Conservation (phyloP, 2,329 filamentous ascomycete genomes). For the Colletotrichum coccodes region DNA sequence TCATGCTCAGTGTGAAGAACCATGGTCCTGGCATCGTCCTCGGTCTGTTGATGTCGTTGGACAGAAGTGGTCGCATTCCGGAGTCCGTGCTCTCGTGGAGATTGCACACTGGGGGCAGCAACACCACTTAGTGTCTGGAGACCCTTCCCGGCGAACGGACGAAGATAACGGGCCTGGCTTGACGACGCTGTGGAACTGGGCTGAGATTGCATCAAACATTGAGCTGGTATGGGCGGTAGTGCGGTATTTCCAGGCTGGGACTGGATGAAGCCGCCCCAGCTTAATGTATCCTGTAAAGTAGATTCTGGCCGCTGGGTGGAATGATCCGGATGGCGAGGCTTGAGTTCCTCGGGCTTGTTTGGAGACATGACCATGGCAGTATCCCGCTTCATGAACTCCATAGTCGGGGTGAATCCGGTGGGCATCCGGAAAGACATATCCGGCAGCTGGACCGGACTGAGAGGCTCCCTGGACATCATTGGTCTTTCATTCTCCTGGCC, state of each 20-base stretch:
- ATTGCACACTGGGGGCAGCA: conserved; percentile 41
- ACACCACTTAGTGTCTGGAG: conserved; percentile 62
- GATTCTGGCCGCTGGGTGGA: conserved; percentile 44
- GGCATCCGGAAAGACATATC: conserved; percentile 57
- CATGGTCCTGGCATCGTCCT: conserved; percentile 39
- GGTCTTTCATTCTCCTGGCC: conserved; percentile 66
- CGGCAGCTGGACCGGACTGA: conserved; percentile 60
- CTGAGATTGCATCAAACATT: conserved; percentile 63
- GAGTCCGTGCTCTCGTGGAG: conserved; percentile 44
- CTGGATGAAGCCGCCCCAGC: conserved; percentile 57
- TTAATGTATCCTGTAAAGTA: conserved; percentile 66
- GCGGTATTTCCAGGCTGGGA: conserved; percentile 48
- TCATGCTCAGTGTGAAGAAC: conserved; percentile 35
- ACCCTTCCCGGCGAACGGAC: conserved; percentile 66
- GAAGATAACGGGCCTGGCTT: conserved; percentile 59
- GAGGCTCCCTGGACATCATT: conserved; percentile 56
- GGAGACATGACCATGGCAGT: conserved; percentile 48
- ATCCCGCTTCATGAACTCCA: conserved; percentile 54
- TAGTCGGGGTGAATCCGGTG: conserved; percentile 44
- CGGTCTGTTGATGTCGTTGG: conserved; percentile 33
- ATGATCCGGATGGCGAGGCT: conserved; percentile 35
- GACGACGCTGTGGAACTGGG: conserved; percentile 64
- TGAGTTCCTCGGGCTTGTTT: conserved; percentile 40
- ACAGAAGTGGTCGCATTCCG: conserved; percentile 32
- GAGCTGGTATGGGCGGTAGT: conserved; percentile 59